phyloP scores from a whole-genome alignment of 2,329 filamentous ascomycete species.

The Pseudomassariella vexata region DNA sequence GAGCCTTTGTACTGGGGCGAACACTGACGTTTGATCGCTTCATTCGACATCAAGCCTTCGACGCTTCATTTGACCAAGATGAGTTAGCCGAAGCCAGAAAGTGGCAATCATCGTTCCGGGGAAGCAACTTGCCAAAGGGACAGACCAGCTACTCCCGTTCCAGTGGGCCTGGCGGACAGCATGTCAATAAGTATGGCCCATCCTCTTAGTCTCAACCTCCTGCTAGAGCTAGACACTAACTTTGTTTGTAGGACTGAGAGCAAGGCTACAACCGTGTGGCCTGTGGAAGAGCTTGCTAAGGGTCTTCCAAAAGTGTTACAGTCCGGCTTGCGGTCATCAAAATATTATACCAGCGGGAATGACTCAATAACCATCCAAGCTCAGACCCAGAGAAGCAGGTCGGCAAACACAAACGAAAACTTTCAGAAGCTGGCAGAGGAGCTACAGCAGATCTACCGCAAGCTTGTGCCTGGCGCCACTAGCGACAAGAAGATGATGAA shows the following conservation, averaged over 20 bases:
- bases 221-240: too few relatives aligned
- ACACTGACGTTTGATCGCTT: constrained; percentile 5
- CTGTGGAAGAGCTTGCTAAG: constrained; percentile 38
- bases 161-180: constrained; percentile 55
- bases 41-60: constrained; percentile 36
- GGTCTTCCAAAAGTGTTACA: constrained; percentile 43
- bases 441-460: constrained; percentile 39
- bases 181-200: constrained; percentile 51
- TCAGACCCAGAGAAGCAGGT: constrained; percentile 46
- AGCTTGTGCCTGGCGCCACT: constrained; percentile 40
- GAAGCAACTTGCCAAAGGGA: constrained; percentile 40
- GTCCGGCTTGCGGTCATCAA: constrained; percentile 40
- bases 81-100: constrained; percentile 44
- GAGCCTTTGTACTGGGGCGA: not conserved
- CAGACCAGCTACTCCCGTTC: constrained; percentile 51
- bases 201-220: constrained; percentile 3
- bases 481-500: constrained; percentile 41
- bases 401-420: constrained; percentile 49
- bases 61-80: constrained; percentile 42
- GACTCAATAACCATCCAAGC: constrained; percentile 51
- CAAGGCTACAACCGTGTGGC: constrained; percentile 51
- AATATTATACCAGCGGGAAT: constrained; percentile 45
- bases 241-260: constrained; percentile 51
- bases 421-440: constrained; percentile 42
- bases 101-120: constrained; percentile 42